Conservation (phyloP, 2,329 filamentous ascomycete species). For the Botrytis aclada region DNA sequence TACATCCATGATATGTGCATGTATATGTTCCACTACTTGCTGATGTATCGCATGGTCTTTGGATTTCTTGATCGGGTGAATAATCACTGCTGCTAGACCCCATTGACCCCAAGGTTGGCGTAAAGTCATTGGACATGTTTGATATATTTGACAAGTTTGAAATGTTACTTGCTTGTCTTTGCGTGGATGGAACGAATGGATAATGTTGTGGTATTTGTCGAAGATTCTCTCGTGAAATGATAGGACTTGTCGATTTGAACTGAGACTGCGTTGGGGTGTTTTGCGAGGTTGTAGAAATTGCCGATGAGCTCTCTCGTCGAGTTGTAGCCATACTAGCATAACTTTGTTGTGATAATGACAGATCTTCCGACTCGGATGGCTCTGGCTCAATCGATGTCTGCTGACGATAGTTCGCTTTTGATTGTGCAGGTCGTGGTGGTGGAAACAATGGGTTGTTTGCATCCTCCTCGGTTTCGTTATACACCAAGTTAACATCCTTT, state of each 20-base stretch:
- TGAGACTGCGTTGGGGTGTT: conserved; percentile 34
- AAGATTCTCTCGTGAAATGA: conserved; percentile 33
- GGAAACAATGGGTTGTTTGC: conserved; percentile 67
- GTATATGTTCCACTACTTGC: conserved; percentile 90
- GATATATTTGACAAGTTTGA: conserved; percentile 26
- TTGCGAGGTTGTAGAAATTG: conserved; percentile 36
- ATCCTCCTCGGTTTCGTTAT: conserved; percentile 70
- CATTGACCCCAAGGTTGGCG: conserved; percentile 40
- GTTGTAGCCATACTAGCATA: conserved; percentile 44
- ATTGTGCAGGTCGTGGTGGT: conserved; percentile 44
- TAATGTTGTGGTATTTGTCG: conserved; percentile 35
- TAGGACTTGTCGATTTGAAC: conserved; percentile 48
- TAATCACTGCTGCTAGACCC: conserved; percentile 42
- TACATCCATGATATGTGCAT: conserved; percentile 92
- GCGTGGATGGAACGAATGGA: conserved; percentile 34
- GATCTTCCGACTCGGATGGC: conserved; percentile 37
- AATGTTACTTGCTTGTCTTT: conserved; percentile 29
- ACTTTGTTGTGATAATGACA: conserved; percentile 38
- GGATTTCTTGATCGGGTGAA: conserved; percentile 33
- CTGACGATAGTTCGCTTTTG: conserved; percentile 41
- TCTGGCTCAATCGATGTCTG: conserved; percentile 32
- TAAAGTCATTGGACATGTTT: conserved; percentile 33
- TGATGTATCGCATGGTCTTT: conserved; percentile 58
- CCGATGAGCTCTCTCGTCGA: conserved; percentile 40
- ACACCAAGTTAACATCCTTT: conserved; percentile 86